Evolutionary conservation across 2,329 filamentous ascomycete genomes (phyloP).

Genomic region (Eurotiales sp.): DNA sequence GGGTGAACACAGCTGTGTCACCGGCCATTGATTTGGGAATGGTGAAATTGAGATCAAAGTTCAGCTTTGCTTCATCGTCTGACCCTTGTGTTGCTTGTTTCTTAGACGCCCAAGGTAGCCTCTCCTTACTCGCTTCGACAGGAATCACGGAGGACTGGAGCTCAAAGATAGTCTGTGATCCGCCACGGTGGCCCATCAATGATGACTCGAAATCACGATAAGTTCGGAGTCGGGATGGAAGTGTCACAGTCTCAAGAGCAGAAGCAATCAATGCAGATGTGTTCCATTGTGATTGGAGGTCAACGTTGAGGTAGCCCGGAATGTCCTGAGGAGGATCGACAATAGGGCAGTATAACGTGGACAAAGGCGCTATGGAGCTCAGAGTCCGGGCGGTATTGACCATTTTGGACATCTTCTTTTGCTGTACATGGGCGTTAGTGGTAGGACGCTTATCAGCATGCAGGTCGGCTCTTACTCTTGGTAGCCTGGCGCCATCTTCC

Average conservation of each 20-base stretch:
- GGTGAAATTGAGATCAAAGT: slow-evolving; percentile 39
- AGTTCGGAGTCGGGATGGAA: slow-evolving; percentile 61
- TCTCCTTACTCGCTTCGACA: slow-evolving; percentile 14
- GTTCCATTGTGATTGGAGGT: slow-evolving; percentile 70
- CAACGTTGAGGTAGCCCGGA: slow-evolving; percentile 57
- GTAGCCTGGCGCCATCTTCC: slow-evolving; percentile 58
- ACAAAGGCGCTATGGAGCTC: slow-evolving; percentile 63
- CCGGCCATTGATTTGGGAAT: slow-evolving; percentile 25
- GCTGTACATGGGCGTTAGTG: slow-evolving; percentile 23
- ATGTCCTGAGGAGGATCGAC: slow-evolving; percentile 56
- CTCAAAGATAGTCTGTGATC: slow-evolving; percentile 74
- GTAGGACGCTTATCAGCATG: slow-evolving; percentile 9
- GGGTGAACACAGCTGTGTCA: slow-evolving; percentile 32
- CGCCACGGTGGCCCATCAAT: slow-evolving; percentile 54
- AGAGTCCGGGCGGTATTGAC: slow-evolving; percentile 73
- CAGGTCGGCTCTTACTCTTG: slow-evolving; percentile 47
- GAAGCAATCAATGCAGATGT: slow-evolving; percentile 70
- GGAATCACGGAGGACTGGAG: slow-evolving; percentile 62
- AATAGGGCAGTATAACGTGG: slow-evolving; percentile 75
- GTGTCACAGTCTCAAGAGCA: slow-evolving; percentile 71
- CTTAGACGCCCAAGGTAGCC: slow-evolving; percentile 12
- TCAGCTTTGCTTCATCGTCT: slow-evolving; percentile 19
- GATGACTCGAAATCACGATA: slow-evolving; percentile 36
- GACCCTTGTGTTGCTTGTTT: slow-evolving; percentile 8
- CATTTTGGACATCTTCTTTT: slow-evolving; percentile 61